Evolutionary conservation across 805 yeast genomes (phyloP).

Genomic region (Starmerella bacillaris): DNA sequence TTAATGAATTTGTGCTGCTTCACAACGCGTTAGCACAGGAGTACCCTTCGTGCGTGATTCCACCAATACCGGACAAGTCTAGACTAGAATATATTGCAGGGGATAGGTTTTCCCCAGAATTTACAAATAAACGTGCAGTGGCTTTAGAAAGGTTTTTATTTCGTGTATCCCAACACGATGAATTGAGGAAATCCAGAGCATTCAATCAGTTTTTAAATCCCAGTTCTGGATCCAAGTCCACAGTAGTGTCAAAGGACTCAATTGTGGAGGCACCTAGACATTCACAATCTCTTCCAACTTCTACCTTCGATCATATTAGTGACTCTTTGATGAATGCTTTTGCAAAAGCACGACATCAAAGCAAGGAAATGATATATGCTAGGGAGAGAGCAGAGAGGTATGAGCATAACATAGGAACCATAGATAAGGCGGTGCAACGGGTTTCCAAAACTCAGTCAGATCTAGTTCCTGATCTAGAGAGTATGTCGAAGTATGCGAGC

Average conservation of each 20-base stretch:
- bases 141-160: slow-evolving; percentile 61
- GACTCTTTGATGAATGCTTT: slow-evolving; percentile 91
- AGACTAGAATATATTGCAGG: slow-evolving; percentile 85
- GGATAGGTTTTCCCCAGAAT: slow-evolving; percentile 70
- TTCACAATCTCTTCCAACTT: not conserved
- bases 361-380: slow-evolving; percentile 63
- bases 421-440: slow-evolving; percentile 62
- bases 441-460: slow-evolving; percentile 57
- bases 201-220: slow-evolving; percentile 49
- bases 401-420: slow-evolving; percentile 61
- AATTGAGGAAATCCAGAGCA: slow-evolving; percentile 48
- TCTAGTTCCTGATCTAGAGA: slow-evolving; percentile 52
- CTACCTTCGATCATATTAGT: slow-evolving; percentile 48
- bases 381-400: slow-evolving; percentile 66
- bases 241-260: too few species aligned
- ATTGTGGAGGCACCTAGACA: slow-evolving; percentile 10
- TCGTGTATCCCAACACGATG: slow-evolving; percentile 58
- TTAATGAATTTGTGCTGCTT: slow-evolving; percentile 68
- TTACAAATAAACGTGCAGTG: slow-evolving; percentile 64
- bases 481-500: slow-evolving; percentile 49
- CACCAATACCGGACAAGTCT: slow-evolving; percentile 87
- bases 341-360: slow-evolving; percentile 46
- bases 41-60: slow-evolving; percentile 69
- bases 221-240: not conserved
- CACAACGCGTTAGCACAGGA: slow-evolving; percentile 60